These are phyloP conservation scores for Phycomyces nitens DNA, from an alignment of 192 early-diverging fungal species.

Conservation along the genomic window DNA sequence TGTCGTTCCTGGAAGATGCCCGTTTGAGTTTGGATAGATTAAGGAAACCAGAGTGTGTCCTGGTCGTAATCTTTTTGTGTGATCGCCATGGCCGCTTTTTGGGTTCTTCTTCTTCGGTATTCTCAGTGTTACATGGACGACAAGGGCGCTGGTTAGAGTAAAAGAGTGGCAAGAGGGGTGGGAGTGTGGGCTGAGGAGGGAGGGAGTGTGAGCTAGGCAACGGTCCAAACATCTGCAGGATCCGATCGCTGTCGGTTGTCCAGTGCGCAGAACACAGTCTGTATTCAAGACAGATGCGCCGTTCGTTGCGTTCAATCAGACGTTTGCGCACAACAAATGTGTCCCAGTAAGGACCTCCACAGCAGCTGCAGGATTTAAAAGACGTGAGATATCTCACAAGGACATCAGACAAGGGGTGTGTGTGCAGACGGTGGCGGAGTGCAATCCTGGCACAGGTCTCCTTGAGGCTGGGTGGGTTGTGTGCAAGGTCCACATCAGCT, in stretches of 20 bases:
- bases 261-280: constrained; percentile 72
- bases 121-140: no score
- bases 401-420: constrained; percentile 37
- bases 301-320: constrained; percentile 57
- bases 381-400: constrained; percentile 61
- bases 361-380: constrained; percentile 64
- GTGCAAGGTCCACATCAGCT: constrained; percentile 28
- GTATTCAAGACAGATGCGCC: constrained; percentile 61
- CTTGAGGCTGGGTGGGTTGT: constrained; percentile 58
- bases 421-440: constrained; percentile 2
- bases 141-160: no score
- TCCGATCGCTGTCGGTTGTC: constrained; percentile 64
- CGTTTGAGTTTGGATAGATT: no score
- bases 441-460: constrained; percentile 66
- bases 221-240: constrained; percentile 51
- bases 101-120: no score
- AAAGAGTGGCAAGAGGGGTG: no score
- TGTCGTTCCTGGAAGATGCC: no score
- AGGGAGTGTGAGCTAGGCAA: no score
- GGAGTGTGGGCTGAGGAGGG: no score
- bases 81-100: no score
- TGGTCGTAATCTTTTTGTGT: no score
- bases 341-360: constrained; percentile 79
- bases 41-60: no score
- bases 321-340: constrained; percentile 56